These are phyloP conservation scores for Fagus crenata DNA, from an alignment of 306 rosid species.

Conservation along the genomic window DNA sequence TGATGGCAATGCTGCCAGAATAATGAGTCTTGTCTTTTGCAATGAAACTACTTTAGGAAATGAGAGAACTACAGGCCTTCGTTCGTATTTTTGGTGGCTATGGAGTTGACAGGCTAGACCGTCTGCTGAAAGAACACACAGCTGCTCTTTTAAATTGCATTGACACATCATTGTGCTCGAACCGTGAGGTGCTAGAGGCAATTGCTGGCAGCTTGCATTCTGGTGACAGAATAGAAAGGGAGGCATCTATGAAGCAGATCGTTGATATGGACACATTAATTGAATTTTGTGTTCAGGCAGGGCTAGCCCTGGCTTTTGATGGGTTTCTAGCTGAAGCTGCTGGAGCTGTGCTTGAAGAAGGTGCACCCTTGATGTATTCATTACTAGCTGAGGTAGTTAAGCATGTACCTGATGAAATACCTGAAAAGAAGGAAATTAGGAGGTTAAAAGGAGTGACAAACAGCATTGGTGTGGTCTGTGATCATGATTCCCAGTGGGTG, in stretches of 20 bases:
- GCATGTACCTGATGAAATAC: conserved; percentile 80
- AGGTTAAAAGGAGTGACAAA: conserved; percentile 84
- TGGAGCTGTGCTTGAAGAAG: conserved; percentile 82
- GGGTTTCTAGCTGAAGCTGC: conserved; percentile 82
- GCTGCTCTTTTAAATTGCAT: conserved; percentile 98
- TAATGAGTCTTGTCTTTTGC: conserved; percentile 24
- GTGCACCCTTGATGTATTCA: conserved; percentile 83
- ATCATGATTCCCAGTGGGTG: conserved; percentile 91
- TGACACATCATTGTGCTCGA: conserved; percentile 90
- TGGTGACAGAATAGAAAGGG: conserved; percentile 87
- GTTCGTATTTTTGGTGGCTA: conserved; percentile 90
- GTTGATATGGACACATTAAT: conserved; percentile 83
- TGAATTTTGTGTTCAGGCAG: conserved; percentile 92
- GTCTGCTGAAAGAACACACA: conserved; percentile 93
- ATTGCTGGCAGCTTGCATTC: conserved; percentile 83
- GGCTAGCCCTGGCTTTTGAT: conserved; percentile 86
- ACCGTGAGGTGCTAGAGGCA: conserved; percentile 82
- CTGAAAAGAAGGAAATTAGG: conserved; percentile 76
- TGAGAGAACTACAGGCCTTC: conserved; percentile 81
- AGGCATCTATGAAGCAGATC: conserved; percentile 79
- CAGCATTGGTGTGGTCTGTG: conserved; percentile 61
- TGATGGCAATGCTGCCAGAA: conserved; percentile 12
- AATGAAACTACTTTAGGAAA: not conserved
- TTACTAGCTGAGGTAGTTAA: conserved; percentile 72
- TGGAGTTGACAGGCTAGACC: conserved; percentile 92